Evolutionary conservation across 129 eudicot genomes (phyloP), one percentile per base, ranked within the genome.

Genomic region (Centrapalus pauciflorus): DNA sequence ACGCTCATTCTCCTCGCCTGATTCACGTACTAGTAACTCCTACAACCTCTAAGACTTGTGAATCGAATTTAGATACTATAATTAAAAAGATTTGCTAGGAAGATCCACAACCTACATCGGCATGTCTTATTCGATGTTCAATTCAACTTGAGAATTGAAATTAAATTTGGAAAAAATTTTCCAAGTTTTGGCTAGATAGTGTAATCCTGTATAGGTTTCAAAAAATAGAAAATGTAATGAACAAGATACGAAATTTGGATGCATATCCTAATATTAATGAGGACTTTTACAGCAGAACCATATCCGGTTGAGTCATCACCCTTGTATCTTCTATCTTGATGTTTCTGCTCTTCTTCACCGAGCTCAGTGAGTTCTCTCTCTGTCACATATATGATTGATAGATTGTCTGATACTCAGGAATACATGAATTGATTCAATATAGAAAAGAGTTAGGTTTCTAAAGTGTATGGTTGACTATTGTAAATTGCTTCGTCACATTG

Each of bases 281-380:
- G 76, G 96, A 91, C 75, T 91, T 91, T 81, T 85, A 85, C 84
- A 87, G 97, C 76, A 70, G 94, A 61, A 87, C 97, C 7, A 62
- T 91, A 46, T 87, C 94, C 55, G 96, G 97, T 2, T 96, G 97
- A 30, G 49, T 83, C 26, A 87, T 87, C 37, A 91, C 97, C 21
- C 66, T 91, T 5, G 75, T 72, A 25, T 91, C 97, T 30, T 82
- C 97, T 60, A 24, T 91, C 54, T 58, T 91, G 60, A 91, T 87
- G 97, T 21, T 87, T 61, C 70, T 91, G 43, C 86, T 91, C 30
- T 91, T 87, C 83, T 48, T 81, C 78, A 81, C 96, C 49, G 97
- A 91, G 85, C 95, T 87, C 74, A 77, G 96, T 90, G 55, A 26
- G 94, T 83, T 55, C 61, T 14, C 26, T 71, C 50, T 51, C 60